Base-by-base conservation (phyloP, 2,329 filamentous ascomycete genomes). In the Venturia pyrina region DNA sequence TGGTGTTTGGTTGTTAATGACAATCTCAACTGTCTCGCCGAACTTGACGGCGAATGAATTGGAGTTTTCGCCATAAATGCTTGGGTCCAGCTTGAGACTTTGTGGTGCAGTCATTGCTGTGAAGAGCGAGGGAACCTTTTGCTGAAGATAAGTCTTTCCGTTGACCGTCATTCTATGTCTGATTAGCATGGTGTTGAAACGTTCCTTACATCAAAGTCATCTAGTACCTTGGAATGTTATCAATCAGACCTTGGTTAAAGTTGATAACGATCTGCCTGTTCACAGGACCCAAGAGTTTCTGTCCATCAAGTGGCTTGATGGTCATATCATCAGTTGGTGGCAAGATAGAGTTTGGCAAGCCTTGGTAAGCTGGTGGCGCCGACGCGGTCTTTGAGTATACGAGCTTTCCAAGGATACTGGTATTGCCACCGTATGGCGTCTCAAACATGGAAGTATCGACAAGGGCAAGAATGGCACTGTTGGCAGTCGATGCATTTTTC, bases 111-210 rank as follows among this genome's bases (percentile, higher is more conserved):
- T 85, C 4, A 96, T 80, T 0, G 83, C 90, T 0, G 89, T 90
- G 79, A 92, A 96, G 0, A 96, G 81, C 0, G 88, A 86, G 0
- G 91, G 92, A 0, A 96, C 90, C 73, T 90, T 89, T 61, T 89
- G 90, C 0, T 77, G 65, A 3, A 84, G 82, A 74, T 93, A 96
- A 37, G 89, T 91, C 34, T 91, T 85, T 75, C 90, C 87, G 79
- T 93, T 93, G 21, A 62, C 11, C 6, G 8, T 28, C 40, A 62
- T 62, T 62, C 53, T 59, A 21, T 5, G 32, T n/a, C 13, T 19
- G 5, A 32, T 59, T 6, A 59, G 53, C 28, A 19, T 19, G 75
- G 81, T 80, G 72, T 79, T 80, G n/a, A 79, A 79, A 66, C 90
- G 90, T 75, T 79, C 81, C 1, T 83, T 83, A 1, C 89, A 89